Percentiles rank a stretch among this genome's conserved stretches.
Evolutionary conservation across 2,329 filamentous ascomycete species (phyloP).

Genomic region (Metarhizium brunneum): DNA sequence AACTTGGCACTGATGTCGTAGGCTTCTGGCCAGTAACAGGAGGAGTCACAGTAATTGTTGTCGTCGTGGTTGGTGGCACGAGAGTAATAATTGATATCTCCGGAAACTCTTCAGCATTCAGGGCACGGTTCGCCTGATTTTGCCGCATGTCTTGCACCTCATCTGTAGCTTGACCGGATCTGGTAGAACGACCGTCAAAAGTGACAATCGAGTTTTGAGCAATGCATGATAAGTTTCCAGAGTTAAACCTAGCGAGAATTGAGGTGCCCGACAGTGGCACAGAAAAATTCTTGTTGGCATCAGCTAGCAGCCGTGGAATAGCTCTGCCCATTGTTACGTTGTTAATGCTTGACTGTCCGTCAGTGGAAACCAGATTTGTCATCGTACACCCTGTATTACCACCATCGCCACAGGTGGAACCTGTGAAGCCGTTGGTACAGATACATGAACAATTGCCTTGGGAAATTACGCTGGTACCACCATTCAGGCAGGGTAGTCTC

Average conservation of each 20-base stretch:
- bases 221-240: conserved; percentile 66
- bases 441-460: conserved; percentile 71
- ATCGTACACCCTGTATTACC: conserved; percentile 44
- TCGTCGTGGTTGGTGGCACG: conserved; percentile 1
- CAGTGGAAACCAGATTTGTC: conserved; percentile 32
- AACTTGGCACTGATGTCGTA: not conserved
- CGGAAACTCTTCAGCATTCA: conserved; percentile 3
- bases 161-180: conserved; percentile 12
- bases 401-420: conserved; percentile 38
- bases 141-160: not conserved
- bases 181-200: conserved; percentile 53
- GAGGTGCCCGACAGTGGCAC: conserved; percentile 62
- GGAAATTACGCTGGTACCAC: conserved; percentile 65
- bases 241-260: conserved; percentile 69
- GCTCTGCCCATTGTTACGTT: conserved; percentile 76
- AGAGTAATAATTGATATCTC: conserved; percentile 5
- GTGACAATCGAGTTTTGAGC: conserved; percentile 82
- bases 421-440: conserved; percentile 79
- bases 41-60: not conserved
- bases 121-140: not conserved
- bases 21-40: not conserved
- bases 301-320: conserved; percentile 63
- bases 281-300: conserved; percentile 59
- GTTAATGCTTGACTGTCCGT: conserved; percentile 28
- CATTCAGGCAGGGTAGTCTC: conserved; percentile 63